Base-by-base conservation (phyloP, 257 asterid genomes). In the Lantana camara region DNA sequence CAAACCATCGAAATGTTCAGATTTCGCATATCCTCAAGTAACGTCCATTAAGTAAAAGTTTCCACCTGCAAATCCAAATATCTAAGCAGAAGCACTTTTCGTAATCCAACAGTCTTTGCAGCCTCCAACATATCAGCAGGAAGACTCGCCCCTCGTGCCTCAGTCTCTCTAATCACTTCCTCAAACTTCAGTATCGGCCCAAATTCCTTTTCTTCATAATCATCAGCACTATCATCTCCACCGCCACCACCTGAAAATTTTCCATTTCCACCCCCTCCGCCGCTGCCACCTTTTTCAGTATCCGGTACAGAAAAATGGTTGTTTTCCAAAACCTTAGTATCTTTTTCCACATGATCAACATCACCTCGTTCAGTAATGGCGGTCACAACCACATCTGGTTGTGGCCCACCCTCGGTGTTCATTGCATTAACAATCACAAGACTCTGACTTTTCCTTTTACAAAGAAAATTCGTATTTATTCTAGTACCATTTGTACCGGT, bases 61-160 rank as follows among this genome's bases (percentile, higher is more conserved):
- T 5, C 17, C 49, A 89, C 98, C 99, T 93, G 96, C 87, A 93
- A 67, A 23, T 93, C 97, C 82, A 93, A 77, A 72, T 90, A 93
- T 77, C 96, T 81, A 2, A 70, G 83, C 53, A 93, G 68, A 32
- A 93, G 79, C 63, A 90, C 68, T 78, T 81, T 84, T 29, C 95
- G 67, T 49, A 93, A 68, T 38, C 99, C 99, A 38, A 78, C 78
- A 17, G 87, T 82, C 80, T 85, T 85, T 48, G 99, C 99, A 60
- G 99, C 95, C 76, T 88, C 95, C 62, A 93, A 68, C 97, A 93
- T 93, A 77, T 93, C 96, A 68, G 90, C 72, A 9, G 97, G 99
- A 65, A 93, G 96, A 58, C 54, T 79, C 3, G 90, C 85, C 50
- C 97, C 96, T 32, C 95, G 85, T 1, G 95, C 77, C 66, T 90